phyloP scores from a whole-genome alignment of 108 stramenopile genomes.

The Bacterosira constricta region DNA sequence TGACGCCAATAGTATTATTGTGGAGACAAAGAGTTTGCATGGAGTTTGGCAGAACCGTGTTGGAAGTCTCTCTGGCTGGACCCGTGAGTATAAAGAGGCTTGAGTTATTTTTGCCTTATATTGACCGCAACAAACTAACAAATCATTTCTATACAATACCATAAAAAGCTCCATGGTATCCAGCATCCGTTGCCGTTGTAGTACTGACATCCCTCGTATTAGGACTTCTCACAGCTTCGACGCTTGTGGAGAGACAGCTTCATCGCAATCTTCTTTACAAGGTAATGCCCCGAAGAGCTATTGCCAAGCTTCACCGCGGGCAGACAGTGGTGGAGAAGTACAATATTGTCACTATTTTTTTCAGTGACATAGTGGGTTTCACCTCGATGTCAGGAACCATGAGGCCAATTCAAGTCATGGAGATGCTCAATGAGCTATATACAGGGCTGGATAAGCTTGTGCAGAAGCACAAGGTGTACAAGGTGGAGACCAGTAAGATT shows the following conservation, averaged over 20 bases:
- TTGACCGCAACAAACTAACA: no score
- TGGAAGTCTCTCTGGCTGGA: conserved; percentile 29
- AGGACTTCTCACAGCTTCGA: conserved; percentile 29
- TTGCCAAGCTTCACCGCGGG: conserved; percentile 37
- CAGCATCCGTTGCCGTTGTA: conserved; percentile 17
- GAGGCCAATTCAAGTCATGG: conserved; percentile 62
- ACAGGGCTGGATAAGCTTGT: conserved; percentile 60
- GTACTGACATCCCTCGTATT: conserved; percentile 22
- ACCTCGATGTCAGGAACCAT: conserved; percentile 55
- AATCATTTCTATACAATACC: no score
- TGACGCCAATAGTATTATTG: conserved; percentile 30
- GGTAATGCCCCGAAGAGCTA: conserved; percentile 43
- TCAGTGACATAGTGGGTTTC: conserved; percentile 83
- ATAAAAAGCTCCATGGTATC: conserved; percentile 26
- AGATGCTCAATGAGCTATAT: conserved; percentile 74
- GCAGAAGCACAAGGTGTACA: conserved; percentile 60
- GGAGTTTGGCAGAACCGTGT: conserved; percentile 41
- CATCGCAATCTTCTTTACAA: conserved; percentile 48
- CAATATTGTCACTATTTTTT: conserved; percentile 75
- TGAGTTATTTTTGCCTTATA: no score
- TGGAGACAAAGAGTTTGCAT: conserved; percentile 17
- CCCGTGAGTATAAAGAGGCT: no score
- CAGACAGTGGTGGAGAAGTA: conserved; percentile 55
- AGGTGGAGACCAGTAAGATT: conserved; percentile 60
- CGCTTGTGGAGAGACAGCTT: conserved; percentile 44